Percentiles rank a stretch among this genome's conserved stretches.
phyloP scores from a whole-genome alignment of 805 yeast genomes.

The Metschnikowia dekortorum region DNA sequence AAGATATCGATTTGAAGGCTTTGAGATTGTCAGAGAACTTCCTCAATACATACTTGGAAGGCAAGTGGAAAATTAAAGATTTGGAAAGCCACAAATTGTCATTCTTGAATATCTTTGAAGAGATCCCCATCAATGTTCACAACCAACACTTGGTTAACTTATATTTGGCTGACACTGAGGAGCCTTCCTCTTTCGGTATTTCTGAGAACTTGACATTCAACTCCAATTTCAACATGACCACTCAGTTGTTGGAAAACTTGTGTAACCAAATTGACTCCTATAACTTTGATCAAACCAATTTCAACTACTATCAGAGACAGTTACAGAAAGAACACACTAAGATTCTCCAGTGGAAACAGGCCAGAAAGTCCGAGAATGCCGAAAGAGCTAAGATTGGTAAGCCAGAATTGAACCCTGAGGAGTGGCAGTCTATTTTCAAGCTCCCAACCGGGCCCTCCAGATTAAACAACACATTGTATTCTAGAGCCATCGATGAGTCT shows the following conservation, averaged over 20 bases:
- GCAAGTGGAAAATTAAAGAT: conserved; percentile 62
- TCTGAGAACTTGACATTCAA: conserved; percentile 39
- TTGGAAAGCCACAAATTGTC: conserved; percentile 57
- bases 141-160: conserved; percentile 65
- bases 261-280: conserved; percentile 68
- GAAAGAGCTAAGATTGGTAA: conserved; percentile 57
- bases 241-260: conserved; percentile 55
- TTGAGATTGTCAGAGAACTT: conserved; percentile 62
- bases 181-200: conserved; percentile 19
- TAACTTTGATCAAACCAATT: conserved; percentile 73
- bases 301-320: conserved; percentile 78
- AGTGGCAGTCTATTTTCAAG: conserved; percentile 63
- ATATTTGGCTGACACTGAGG: conserved; percentile 36
- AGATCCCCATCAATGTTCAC: conserved; percentile 59
- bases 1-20: conserved; percentile 65
- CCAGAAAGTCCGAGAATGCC: conserved; percentile 60
- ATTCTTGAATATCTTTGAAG: conserved; percentile 64
- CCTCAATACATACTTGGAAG: conserved; percentile 50
- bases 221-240: conserved; percentile 41
- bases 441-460: conserved; percentile 74
- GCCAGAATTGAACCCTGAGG: conserved; percentile 50
- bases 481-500: conserved; percentile 64
- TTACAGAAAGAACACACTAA: conserved; percentile 64
- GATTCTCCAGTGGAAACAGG: conserved; percentile 70
- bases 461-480: conserved; percentile 62